Conservation (phyloP, 2,329 filamentous ascomycete genomes). For the Pyricularia sp. region DNA sequence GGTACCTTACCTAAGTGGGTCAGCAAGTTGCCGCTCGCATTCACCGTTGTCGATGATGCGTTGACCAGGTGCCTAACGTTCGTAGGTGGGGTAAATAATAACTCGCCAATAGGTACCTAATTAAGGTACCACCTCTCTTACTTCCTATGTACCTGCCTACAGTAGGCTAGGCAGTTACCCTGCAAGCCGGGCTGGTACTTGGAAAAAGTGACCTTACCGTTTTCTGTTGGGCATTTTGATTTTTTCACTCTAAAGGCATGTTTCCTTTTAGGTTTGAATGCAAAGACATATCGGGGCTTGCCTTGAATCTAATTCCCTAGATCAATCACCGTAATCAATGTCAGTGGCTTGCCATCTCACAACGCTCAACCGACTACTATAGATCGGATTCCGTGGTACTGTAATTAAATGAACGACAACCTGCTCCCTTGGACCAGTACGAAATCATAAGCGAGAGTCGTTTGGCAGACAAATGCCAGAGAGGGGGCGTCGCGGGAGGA, state of each 20-base stretch:
- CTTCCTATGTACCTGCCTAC: not conserved
- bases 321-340: not conserved
- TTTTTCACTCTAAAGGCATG: not conserved
- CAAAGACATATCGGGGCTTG: not conserved
- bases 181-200: no score
- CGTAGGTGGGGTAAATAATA: not conserved
- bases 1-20: not conserved
- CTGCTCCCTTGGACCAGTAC: not conserved
- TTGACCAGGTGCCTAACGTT: not conserved
- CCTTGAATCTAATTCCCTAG: not conserved
- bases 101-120: not conserved
- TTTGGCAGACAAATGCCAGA: not conserved
- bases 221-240: not conserved
- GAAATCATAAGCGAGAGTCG: not conserved
- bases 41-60: not conserved
- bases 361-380: not conserved
- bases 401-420: not conserved
- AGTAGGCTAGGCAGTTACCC: no score
- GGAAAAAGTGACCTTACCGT: not conserved
- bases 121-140: no score
- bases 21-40: not conserved
- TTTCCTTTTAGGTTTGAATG: not conserved
- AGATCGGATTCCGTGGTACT: no score
- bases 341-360: not conserved
- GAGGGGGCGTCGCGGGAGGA: not conserved